Evolutionary conservation across 1,284 basidiomycete species (phyloP), one percentile per base, ranked within the genome.

Genomic region (Cutaneotrichosporon cyanovorans): DNA sequence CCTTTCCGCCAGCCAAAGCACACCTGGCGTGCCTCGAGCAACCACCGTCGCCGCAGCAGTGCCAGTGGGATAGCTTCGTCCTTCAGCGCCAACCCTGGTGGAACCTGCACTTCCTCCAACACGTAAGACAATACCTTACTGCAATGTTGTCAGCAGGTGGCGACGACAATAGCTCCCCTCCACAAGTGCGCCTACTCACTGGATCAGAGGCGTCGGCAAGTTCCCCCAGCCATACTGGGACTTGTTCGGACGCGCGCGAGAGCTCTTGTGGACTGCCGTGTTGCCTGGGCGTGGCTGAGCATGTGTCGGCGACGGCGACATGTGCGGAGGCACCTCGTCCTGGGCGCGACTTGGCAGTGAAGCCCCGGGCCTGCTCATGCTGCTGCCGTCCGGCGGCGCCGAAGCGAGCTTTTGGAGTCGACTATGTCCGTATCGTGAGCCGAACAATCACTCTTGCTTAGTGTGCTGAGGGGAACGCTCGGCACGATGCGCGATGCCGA

Each of bases 1-100:
- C 55, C 55, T 25, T 28, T 32, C 16, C 42, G 42, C 61, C 61
- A 63, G 2, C 56, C 54, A 1, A 28, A 39, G 9, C 46, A 58
- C 14, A 61, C 52, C n/a, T 39, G 18, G 5, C 61, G 51, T 51
- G 55, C 44, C 19, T 28, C 4, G 14, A 45, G 42, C 16, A 63
- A 36, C 49, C 39, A 39, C 16, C 50, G 39, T 15, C 57, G 49
- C n/a, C 51, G 48, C 56, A 21, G 44, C 23, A 1, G 46, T 40
- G 14, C 56, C 32, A 5, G 25, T 28, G 44, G 38, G 1, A 30
- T 16, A 11, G 38, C 22, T 14, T 19, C 3, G 21, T 0, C 8
- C 15, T 22, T 1, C 4, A 22, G 5, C 8, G 23, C 20, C 3
- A 25, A 16, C 14, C 23, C 7, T 23, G 21, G 21, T 25, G 9